Conservation (phyloP, 106 monocot genomes). For the Gastrodia elata region DNA sequence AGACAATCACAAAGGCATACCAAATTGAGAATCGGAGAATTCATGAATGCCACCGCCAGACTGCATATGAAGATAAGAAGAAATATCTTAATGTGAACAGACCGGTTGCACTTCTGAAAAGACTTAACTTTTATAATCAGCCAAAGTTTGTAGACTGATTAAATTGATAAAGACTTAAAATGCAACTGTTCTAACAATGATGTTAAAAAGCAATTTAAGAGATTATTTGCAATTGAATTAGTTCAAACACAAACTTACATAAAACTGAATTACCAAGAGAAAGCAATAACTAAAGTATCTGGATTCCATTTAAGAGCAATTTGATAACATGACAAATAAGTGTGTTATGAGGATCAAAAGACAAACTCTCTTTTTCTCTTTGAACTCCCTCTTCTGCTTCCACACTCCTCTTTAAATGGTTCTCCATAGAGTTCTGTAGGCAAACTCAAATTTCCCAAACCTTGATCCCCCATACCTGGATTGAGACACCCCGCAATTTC, state of each 20-base stretch:
- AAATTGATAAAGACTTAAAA: background rate
- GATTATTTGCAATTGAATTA: background rate
- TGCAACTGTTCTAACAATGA: too few species aligned
- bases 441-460: background rate
- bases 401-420: too few species aligned
- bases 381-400: too few species aligned
- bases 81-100: background rate
- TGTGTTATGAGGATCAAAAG: too few species aligned
- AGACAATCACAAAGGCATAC: constrained; percentile 28
- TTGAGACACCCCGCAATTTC: too few species aligned
- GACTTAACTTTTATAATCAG: background rate
- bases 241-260: background rate
- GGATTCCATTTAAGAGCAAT: too few species aligned
- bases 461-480: too few species aligned
- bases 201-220: background rate
- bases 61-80: constrained; percentile 32
- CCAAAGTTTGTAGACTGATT: background rate
- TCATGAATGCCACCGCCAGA: constrained; percentile 99
- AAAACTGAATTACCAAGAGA: background rate
- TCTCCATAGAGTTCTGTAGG: background rate
- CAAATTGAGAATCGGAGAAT: constrained; percentile 99
- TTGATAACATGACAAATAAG: too few species aligned
- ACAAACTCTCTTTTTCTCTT: too few species aligned
- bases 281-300: too few species aligned
- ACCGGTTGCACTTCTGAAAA: background rate